Evolutionary conservation across 441 rosid species (phyloP).

Genomic region (Rhodomyrtus psidioides): DNA sequence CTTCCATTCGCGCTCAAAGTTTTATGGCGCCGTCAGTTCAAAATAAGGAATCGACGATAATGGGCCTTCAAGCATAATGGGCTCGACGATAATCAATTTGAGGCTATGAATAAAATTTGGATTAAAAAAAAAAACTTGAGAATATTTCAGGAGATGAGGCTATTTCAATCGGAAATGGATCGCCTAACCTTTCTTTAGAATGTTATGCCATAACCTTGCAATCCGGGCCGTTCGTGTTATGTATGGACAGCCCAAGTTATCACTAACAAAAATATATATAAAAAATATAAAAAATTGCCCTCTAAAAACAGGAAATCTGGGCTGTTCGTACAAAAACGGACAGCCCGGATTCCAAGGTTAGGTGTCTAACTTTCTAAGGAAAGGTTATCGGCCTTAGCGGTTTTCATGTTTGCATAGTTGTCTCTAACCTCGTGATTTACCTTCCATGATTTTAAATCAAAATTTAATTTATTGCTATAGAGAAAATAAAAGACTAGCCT

Average conservation of each 20-base stretch:
- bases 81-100: neutral
- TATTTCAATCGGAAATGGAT: neutral
- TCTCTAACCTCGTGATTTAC: neutral
- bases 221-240: no score
- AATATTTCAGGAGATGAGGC: neutral
- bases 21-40: neutral
- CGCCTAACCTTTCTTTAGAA: no score
- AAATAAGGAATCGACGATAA: neutral
- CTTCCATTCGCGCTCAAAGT: neutral
- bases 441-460: neutral
- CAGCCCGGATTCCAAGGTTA: no score
- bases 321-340: no score
- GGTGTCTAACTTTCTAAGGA: no score
- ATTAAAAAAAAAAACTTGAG: no score
- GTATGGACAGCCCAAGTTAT: no score
- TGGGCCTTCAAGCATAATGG: neutral
- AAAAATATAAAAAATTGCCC: no score
- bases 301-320: no score
- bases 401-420: neutral
- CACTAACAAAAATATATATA: no score
- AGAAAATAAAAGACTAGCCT: neutral
- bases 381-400: accelerated
- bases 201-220: no score
- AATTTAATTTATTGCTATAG: neutral
- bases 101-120: no score